phyloP scores from a whole-genome alignment of 2,329 filamentous ascomycete species.

The Tolypocladium guangdongense region DNA sequence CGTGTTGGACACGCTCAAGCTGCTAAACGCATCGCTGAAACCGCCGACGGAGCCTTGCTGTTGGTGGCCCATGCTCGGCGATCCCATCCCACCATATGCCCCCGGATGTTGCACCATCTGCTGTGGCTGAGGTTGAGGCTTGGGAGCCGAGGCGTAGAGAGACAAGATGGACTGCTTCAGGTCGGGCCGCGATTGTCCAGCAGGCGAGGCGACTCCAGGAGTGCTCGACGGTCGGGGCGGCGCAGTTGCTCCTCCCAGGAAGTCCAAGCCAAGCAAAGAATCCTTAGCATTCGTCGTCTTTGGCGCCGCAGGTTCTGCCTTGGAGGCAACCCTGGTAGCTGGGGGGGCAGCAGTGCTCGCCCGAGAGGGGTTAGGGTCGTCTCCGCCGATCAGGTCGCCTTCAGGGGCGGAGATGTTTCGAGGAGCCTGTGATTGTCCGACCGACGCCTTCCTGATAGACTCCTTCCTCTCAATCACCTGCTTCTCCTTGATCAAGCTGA shows the following conservation, averaged over 20 bases:
- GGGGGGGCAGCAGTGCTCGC: conserved; percentile 64
- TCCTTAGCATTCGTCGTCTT: conserved; percentile 68
- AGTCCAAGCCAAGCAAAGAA: conserved; percentile 84
- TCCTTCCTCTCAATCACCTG: conserved; percentile 50
- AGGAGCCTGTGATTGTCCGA: conserved; percentile 30
- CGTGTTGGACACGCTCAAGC: conserved; percentile 32
- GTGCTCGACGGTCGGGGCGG: conserved; percentile 79
- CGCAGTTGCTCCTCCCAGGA: conserved; percentile 65
- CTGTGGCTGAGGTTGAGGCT: conserved; percentile 44
- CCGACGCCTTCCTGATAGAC: conserved; percentile 48
- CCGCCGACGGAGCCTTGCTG: conserved; percentile 44
- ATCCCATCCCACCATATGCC: conserved; percentile 58
- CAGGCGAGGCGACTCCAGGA: conserved; percentile 48
- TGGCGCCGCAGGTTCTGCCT: conserved; percentile 54
- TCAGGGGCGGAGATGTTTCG: conserved; percentile 31
- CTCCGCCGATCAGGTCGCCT: conserved; percentile 75
- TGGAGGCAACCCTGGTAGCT: conserved; percentile 44
- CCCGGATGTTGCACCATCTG: conserved; percentile 44
- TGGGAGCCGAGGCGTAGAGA: conserved; percentile 75
- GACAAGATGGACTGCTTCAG: conserved; percentile 96
- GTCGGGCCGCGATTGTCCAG: conserved; percentile 71
- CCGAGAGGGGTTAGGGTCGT: conserved; percentile 55
- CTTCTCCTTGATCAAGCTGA: conserved; percentile 55
- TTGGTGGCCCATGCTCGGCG: conserved; percentile 41
- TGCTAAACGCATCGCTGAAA: conserved; percentile 63